Conservation (phyloP, 2,329 filamentous ascomycete genomes). For the Lomentospora prolificans region DNA sequence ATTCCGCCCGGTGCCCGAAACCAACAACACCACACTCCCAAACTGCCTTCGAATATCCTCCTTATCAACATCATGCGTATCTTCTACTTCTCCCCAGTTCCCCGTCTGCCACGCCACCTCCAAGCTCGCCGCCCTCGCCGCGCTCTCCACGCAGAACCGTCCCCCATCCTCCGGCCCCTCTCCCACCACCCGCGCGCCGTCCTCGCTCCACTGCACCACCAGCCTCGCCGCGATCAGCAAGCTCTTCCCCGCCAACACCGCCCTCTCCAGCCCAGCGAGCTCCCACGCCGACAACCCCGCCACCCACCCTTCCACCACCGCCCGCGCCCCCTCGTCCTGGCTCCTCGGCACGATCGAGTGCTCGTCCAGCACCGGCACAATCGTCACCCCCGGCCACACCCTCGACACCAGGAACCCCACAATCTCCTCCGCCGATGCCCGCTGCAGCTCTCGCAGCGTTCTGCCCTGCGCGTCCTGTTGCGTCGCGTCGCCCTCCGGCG, state of each 20-base stretch:
- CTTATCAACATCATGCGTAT: constrained; percentile 92
- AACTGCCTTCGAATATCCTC: constrained; percentile 83
- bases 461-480: constrained; percentile 21
- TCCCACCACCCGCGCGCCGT: constrained; percentile 34
- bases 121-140: constrained; percentile 63
- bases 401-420: constrained; percentile 59
- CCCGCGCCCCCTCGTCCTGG: constrained; percentile 65
- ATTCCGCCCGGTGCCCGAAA: constrained; percentile 50
- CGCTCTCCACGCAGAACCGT: constrained; percentile 73
- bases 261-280: constrained; percentile 77
- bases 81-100: constrained; percentile 94
- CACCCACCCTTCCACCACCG: constrained; percentile 72
- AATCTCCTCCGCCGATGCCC: constrained; percentile 57
- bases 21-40: constrained; percentile 74
- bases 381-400: constrained; percentile 76
- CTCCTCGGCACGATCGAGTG: constrained; percentile 64
- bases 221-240: constrained; percentile 67
- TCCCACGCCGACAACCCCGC: constrained; percentile 64
- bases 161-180: constrained; percentile 16
- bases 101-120: constrained; percentile 87
- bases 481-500: constrained; percentile 39
- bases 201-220: constrained; percentile 79
- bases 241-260: constrained; percentile 77
- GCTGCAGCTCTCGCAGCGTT: constrained; percentile 64
- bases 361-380: constrained; percentile 69